Evolutionary conservation across 2,329 filamentous ascomycete species (phyloP), one percentile per base, ranked within the genome.

Genomic region (Cytospora piceae): DNA sequence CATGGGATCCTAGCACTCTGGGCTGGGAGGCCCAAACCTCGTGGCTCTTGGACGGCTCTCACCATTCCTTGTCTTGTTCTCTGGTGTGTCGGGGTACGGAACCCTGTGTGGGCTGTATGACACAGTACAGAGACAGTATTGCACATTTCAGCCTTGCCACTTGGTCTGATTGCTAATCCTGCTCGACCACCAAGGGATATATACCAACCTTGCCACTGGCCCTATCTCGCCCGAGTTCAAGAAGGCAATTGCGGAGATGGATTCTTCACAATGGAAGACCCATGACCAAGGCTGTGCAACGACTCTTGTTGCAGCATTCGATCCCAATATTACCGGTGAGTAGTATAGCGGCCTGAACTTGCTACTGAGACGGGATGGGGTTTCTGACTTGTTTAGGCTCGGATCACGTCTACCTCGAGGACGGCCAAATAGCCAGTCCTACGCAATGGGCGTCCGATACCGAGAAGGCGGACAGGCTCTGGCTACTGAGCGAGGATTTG

Each of bases 241-340:
- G 7, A 51, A 60, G 24, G 58, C 67, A 27, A 68, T 73, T 64
- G 65, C 69, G 60, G 15, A 70, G 60, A 60, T 63, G 59, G 70
- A 71, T 6, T 69, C 71, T 14, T 70, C 61, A n/a, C 53, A 58
- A 29, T 61, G 42, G 61, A 81, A 79, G 70, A 75, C 72, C 17
- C 67, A 76, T 37, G 77, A 80, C 69, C 76, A 81, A 70, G 80
- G 80, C 6, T 76, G 76, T 61, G 74, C 77, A 12, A 81, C 80
- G 0, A 77, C 74, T 34, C 70, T 82, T 14, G 75, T 78, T 20
- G 79, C 80, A 8, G 80, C 78, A 9, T 73, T 82, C 37, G 80
- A 81, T 69, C 54, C 67, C 22, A 49, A 39, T 29, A 42, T 68
- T n/a, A 42, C 59, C 9, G 52, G 46, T 53, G 32, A 53, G 58